These are phyloP conservation scores for Neonectria neomacrospora DNA, from an alignment of 2,329 filamentous ascomycete species.

Conservation along the genomic window DNA sequence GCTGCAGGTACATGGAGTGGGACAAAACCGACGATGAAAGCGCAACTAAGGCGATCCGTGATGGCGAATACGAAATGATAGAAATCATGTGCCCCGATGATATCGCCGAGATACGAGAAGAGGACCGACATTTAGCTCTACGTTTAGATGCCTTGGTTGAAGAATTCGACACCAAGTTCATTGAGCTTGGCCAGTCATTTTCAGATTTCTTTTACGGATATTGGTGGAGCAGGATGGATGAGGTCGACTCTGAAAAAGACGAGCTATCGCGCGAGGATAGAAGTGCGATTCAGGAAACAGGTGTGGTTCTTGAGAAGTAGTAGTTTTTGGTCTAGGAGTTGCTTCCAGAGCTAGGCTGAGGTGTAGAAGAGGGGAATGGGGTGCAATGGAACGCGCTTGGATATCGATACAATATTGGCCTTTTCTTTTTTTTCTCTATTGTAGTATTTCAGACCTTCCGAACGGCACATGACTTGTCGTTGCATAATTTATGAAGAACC, in stretches of 20 bases:
- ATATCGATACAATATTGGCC: no score
- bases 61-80: background rate
- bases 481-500: no score
- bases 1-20: background rate
- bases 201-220: background rate
- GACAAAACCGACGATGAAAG: no score
- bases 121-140: background rate
- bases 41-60: background rate
- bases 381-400: no score
- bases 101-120: background rate
- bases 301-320: background rate
- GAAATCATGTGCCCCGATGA: background rate
- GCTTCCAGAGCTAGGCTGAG: no score
- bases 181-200: conserved; percentile 1
- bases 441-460: no score
- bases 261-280: background rate
- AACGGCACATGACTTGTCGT: no score
- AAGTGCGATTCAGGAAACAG: background rate
- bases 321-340: no score
- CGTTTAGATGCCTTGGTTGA: background rate
- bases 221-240: background rate
- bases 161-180: background rate
- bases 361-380: no score
- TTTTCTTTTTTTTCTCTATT: no score
- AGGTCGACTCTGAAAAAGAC: background rate